phyloP scores from a whole-genome alignment of 164 flowering plant species.

The Hamamelis virginiana region DNA sequence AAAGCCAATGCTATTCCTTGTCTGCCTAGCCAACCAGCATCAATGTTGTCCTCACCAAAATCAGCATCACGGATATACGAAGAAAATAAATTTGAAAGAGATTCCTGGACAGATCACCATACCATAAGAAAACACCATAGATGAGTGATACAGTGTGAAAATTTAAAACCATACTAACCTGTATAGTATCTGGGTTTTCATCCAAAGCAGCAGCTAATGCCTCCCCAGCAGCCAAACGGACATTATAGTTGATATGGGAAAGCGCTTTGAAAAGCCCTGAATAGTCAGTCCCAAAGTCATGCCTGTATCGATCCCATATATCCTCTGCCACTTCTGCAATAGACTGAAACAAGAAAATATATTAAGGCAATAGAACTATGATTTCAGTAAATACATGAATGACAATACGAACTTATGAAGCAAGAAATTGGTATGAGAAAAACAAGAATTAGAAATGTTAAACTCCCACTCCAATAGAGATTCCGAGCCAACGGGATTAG shows the following conservation, averaged over 20 bases:
- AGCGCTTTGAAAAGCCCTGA: slow-evolving; percentile 78
- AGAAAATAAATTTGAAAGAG: slow-evolving; percentile 90
- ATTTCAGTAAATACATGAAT: not conserved
- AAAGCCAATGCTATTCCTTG: slow-evolving; percentile 94
- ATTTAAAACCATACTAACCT: slow-evolving; percentile 41
- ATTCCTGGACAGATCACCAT: slow-evolving; percentile 53
- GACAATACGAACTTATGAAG: not conserved
- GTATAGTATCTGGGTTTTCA: slow-evolving; percentile 86
- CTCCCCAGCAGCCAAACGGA: slow-evolving; percentile 88
- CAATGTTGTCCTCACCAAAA: slow-evolving; percentile 51
- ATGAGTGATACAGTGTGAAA: not conserved
- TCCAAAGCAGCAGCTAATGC: slow-evolving; percentile 95
- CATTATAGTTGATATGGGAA: slow-evolving; percentile 80
- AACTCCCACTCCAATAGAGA: too few species aligned
- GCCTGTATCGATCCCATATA: slow-evolving; percentile 91
- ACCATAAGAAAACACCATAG: slow-evolving; percentile 18
- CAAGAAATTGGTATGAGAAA: not conserved
- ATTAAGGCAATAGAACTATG: not conserved
- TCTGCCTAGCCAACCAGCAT: slow-evolving; percentile 87
- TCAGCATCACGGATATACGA: slow-evolving; percentile 80
- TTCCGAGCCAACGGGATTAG: too few species aligned
- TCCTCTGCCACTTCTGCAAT: slow-evolving; percentile 91
- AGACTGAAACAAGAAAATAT: slow-evolving; percentile 44
- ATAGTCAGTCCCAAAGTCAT: slow-evolving; percentile 86
- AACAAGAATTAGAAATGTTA: too few species aligned